Percentiles rank a stretch among this genome's conserved stretches.
Conservation (phyloP, 2,329 filamentous ascomycete species). For the Cercospora zeae-maydis region DNA sequence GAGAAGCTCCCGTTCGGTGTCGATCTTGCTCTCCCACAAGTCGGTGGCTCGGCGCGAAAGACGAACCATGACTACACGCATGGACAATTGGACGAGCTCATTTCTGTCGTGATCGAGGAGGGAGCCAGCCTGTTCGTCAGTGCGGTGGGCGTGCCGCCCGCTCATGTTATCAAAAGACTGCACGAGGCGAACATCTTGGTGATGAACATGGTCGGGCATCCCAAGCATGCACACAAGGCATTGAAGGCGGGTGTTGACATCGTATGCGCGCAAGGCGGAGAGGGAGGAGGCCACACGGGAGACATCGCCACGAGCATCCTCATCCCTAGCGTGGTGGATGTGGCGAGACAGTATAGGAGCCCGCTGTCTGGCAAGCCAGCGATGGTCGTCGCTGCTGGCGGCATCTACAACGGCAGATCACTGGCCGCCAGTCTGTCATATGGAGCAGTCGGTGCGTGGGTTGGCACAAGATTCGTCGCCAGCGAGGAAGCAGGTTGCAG, state of each 20-base stretch:
- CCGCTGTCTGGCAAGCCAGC: slow-evolving; percentile 66
- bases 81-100: slow-evolving; percentile 80
- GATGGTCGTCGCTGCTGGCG: slow-evolving; percentile 84
- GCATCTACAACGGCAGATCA: slow-evolving; percentile 76
- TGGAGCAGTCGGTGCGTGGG: slow-evolving; percentile 86
- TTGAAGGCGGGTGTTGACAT: slow-evolving; percentile 84
- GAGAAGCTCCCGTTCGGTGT: slow-evolving; percentile 80
- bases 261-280: slow-evolving; percentile 86
- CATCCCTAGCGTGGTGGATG: slow-evolving; percentile 81
- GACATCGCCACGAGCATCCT: slow-evolving; percentile 82
- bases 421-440: slow-evolving; percentile 82
- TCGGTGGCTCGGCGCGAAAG: slow-evolving; percentile 76
- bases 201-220: slow-evolving; percentile 97
- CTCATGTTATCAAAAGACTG: slow-evolving; percentile 66
- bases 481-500: slow-evolving; percentile 76
- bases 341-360: slow-evolving; percentile 69
- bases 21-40: slow-evolving; percentile 84
- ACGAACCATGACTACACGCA: slow-evolving; percentile 96
- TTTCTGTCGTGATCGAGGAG: slow-evolving; percentile 79
- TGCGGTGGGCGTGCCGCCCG: slow-evolving; percentile 82
- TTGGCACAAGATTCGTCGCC: slow-evolving; percentile 89
- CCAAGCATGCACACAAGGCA: slow-evolving; percentile 86
- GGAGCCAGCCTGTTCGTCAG: slow-evolving; percentile 82
- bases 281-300: slow-evolving; percentile 90
- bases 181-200: slow-evolving; percentile 77